A percentile compares a stretch with the other conserved stretches of the same genome.
Conservation (phyloP, 495 filamentous ascomycete species). For the Hypoxylon intermedium region DNA sequence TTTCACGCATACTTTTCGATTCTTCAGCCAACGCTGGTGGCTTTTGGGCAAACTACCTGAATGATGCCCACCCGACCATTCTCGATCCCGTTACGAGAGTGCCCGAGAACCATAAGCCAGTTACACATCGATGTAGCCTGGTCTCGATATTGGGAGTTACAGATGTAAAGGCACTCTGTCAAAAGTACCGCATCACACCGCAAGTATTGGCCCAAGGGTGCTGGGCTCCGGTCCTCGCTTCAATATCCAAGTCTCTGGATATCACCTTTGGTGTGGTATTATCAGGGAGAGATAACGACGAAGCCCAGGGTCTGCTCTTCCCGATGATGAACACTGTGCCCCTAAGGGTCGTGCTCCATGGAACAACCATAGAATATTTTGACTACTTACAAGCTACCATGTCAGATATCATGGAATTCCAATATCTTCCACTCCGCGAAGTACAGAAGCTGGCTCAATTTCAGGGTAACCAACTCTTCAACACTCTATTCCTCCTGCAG, state of each 20-base stretch:
- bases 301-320: slow-evolving; percentile 67
- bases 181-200: slow-evolving; percentile 61
- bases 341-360: slow-evolving; percentile 68
- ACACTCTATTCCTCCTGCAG: slow-evolving; percentile 78
- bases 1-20: slow-evolving; percentile 53
- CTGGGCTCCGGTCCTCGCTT: slow-evolving; percentile 68
- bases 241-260: slow-evolving; percentile 62
- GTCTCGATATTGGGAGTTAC: slow-evolving; percentile 46
- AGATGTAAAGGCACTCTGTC: slow-evolving; percentile 61
- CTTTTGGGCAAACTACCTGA: slow-evolving; percentile 69
- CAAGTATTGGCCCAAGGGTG: slow-evolving; percentile 71
- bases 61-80: slow-evolving; percentile 52
- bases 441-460: slow-evolving; percentile 55
- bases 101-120: background rate
- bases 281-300: slow-evolving; percentile 69
- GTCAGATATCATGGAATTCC: slow-evolving; percentile 58
- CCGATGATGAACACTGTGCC: slow-evolving; percentile 82
- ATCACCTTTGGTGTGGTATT: slow-evolving; percentile 75
- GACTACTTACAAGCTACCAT: slow-evolving; percentile 69
- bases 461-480: slow-evolving; percentile 57
- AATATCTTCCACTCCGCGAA: slow-evolving; percentile 71
- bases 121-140: slow-evolving; percentile 55
- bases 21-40: slow-evolving; percentile 46
- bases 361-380: slow-evolving; percentile 64
- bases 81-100: slow-evolving; percentile 31